Evolutionary conservation across 139 green algal species (phyloP), one percentile per base, ranked within the genome.

Genomic region (Trebouxia sp.): DNA sequence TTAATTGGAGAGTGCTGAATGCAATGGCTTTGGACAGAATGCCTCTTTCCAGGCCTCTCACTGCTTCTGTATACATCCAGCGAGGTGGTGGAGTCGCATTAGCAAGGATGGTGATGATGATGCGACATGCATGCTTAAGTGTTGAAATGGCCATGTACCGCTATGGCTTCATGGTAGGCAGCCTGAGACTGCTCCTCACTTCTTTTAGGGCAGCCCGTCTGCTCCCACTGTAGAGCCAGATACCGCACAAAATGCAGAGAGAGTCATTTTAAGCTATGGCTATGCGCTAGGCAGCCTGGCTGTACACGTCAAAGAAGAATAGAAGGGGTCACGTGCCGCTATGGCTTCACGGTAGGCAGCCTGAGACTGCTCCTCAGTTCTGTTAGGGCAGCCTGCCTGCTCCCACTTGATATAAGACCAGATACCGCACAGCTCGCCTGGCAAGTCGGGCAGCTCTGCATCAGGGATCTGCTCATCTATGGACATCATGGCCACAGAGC

Each of bases 361-460:
- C 69, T 93, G 89, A 20, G 87, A 87, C 41, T 94, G 89, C n/a
- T 88, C 78, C 78, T 90, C 67, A 30, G 56, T 79, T 45, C 89
- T 83, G 81, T 92, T 88, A 30, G 91, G 91, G 82, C 89, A 94
- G 41, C 94, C 94, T 20, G 86, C 83, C 32, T 85, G 41, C 86
- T 97, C 94, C 95, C 96, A 99, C 48, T 94, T 91, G 32, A 99
- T 89, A 89, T 97, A 99, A 0, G 97, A 90, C 91, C 95, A 98
- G 76, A 98, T 95, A 77, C 94, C 93, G 58, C 92, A 93, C 77
- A 99, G 90, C 45, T 98, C 92, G 42, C 94, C 86, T 4, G 96
- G 94, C 48, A 98, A 81, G 51, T 92, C 79, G 4, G 84, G 83
- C 26, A 93, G 72, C 41, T 80, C 69, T 38, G 69, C 69, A 55